Conservation (phyloP, 495 filamentous ascomycete genomes). For the Aspergillus indologenus region DNA sequence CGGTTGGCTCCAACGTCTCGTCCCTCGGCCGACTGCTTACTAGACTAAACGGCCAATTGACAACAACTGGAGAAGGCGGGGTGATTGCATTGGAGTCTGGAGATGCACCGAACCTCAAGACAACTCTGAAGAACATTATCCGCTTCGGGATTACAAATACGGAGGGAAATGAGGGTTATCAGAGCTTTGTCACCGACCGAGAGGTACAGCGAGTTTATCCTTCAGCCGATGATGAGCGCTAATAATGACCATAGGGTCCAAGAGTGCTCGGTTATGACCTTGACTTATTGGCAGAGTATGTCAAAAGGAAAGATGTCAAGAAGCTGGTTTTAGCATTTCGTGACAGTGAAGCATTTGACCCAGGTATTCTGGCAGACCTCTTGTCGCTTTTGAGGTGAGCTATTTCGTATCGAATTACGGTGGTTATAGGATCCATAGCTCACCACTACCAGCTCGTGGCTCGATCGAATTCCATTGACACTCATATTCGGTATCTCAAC, state of each 20-base stretch:
- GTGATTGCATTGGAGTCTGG: constrained; percentile 73
- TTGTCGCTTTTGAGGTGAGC: constrained; percentile 72
- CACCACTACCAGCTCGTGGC: constrained; percentile 64
- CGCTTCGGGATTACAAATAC: constrained; percentile 60
- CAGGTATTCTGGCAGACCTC: constrained; percentile 70
- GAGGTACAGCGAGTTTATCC: constrained; percentile 40
- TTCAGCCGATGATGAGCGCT: constrained; percentile 13
- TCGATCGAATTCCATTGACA: constrained; percentile 84
- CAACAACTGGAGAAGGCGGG: constrained; percentile 44
- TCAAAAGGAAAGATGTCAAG: constrained; percentile 51
- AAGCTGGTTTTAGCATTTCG: constrained; percentile 75
- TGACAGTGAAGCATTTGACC: constrained; percentile 92
- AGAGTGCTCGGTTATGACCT: constrained; percentile 90
- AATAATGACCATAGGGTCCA: constrained; percentile 47
- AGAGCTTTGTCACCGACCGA: constrained; percentile 46
- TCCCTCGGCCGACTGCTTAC: constrained; percentile 69
- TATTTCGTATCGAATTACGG: not conserved
- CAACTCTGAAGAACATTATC: constrained; percentile 78
- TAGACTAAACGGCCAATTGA: constrained; percentile 56
- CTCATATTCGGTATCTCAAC: constrained; percentile 87
- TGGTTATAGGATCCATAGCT: not conserved
- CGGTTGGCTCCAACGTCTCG: constrained; percentile 82
- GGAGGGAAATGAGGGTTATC: constrained; percentile 44
- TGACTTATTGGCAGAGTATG: constrained; percentile 68
- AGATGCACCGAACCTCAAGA: constrained; percentile 80